Conservation (phyloP, 176 grass and related monocot species). For the Otatea glauca region DNA sequence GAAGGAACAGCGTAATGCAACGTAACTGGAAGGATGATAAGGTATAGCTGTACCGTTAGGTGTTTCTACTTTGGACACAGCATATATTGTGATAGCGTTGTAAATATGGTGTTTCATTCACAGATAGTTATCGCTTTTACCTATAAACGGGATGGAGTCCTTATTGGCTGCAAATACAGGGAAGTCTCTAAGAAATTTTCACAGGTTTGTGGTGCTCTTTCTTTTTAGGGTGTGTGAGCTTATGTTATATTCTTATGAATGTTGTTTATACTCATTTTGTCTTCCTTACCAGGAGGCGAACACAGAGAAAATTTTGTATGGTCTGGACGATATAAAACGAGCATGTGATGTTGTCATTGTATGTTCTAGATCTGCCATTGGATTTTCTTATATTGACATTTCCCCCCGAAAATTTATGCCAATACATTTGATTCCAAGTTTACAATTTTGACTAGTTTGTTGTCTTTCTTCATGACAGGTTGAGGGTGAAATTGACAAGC, state of each 20-base stretch:
- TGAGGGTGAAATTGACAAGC: constrained; percentile 97
- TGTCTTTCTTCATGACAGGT: constrained; percentile 56
- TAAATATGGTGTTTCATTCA: constrained; percentile 34
- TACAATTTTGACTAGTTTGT: constrained; percentile 18
- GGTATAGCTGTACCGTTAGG: constrained; percentile 44
- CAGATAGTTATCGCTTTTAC: constrained; percentile 94
- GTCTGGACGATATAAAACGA: constrained; percentile 85
- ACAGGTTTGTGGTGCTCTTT: constrained; percentile 62
- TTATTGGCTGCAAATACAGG: constrained; percentile 93
- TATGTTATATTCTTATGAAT: constrained; percentile 27
- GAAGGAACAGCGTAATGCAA: constrained; percentile 73
- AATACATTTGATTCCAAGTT: constrained; percentile 16
- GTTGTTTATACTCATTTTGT: constrained; percentile 20
- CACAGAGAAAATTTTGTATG: constrained; percentile 92
- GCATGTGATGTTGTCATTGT: constrained; percentile 90
- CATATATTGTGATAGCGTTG: neutral
- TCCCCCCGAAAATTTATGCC: neutral
- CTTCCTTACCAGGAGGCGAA: constrained; percentile 61
- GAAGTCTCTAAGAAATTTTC: constrained; percentile 71
- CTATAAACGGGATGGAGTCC: constrained; percentile 67
- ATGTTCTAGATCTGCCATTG: constrained; percentile 46
- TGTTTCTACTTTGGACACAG: constrained; percentile 1
- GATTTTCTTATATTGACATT: neutral
- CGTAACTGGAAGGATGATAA: constrained; percentile 50
- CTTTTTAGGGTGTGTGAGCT: constrained; percentile 16